A percentile compares a stretch with the other conserved stretches of the same genome.
These are phyloP conservation scores for Wickerhamomyces bisporus DNA, from an alignment of 805 yeast genomes.

Conservation along the genomic window DNA sequence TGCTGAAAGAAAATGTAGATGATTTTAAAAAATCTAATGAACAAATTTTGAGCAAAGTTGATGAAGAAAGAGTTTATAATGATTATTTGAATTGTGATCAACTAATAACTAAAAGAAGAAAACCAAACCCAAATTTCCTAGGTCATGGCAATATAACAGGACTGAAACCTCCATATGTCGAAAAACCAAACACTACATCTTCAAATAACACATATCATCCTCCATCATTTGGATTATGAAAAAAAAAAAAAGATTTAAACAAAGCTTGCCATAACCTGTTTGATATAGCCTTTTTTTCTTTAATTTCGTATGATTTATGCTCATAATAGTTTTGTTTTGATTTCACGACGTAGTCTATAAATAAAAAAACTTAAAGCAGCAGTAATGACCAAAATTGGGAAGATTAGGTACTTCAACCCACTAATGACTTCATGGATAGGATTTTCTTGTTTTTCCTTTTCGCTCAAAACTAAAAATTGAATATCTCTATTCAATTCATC, in stretches of 20 bases:
- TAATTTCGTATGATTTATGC: neutral
- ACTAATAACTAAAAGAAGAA: conserved; percentile 37
- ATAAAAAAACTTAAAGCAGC: conserved; percentile 40
- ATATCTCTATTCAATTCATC: conserved; percentile 15
- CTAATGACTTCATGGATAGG: conserved; percentile 20
- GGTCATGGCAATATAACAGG: conserved; percentile 41
- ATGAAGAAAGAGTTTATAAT: conserved; percentile 29
- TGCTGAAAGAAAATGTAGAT: conserved; percentile 21
- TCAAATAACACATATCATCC: neutral
- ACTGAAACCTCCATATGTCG: conserved; percentile 39
- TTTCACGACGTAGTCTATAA: conserved; percentile 53
- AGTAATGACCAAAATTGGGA: conserved; percentile 20
- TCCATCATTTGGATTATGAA: neutral
- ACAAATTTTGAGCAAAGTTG: conserved; percentile 26
- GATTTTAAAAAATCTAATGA: conserved; percentile 25
- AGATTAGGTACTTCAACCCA: conserved; percentile 22
- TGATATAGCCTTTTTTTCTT: neutral
- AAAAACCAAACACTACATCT: conserved; percentile 8
- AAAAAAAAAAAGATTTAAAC: too few relatives aligned
- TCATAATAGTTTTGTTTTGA: conserved; percentile 52
- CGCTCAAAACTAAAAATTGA: conserved; percentile 18
- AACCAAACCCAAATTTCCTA: conserved; percentile 44
- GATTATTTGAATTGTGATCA: conserved; percentile 37
- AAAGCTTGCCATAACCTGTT: too few relatives aligned
- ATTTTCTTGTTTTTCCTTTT: conserved; percentile 19